Conservation (phyloP, 768 basidiomycete species). For the Suillus paluster region DNA sequence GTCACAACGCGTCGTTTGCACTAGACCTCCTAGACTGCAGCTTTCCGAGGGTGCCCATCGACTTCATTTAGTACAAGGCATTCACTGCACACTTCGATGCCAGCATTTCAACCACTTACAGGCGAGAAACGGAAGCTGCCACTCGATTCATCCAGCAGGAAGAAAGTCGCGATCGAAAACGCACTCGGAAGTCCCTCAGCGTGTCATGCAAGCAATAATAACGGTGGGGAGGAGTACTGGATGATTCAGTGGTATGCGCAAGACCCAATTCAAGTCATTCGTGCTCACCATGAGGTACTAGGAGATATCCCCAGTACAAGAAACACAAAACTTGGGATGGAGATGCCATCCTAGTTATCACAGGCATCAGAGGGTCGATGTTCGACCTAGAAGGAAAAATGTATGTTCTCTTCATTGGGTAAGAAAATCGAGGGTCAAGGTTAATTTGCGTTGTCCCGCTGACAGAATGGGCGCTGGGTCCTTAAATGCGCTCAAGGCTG, state of each 20-base stretch:
- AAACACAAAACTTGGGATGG: slow-evolving; percentile 95
- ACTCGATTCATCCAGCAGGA: slow-evolving; percentile 29
- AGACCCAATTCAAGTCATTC: neutral
- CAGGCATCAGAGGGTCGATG: slow-evolving; percentile 49
- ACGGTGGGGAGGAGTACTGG: slow-evolving; percentile 55
- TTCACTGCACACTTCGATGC: slow-evolving; percentile 18
- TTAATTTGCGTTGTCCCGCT: slow-evolving; percentile 1
- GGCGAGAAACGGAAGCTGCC: slow-evolving; percentile 37
- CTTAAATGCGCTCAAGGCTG: slow-evolving; percentile 41
- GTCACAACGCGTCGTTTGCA: neutral
- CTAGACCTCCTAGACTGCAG: too few species aligned
- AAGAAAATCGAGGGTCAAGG: neutral
- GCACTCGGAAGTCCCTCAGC: slow-evolving; percentile 11
- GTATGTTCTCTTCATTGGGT: slow-evolving; percentile 43
- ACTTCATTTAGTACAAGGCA: neutral
- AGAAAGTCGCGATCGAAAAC: slow-evolving; percentile 32
- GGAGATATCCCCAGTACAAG: slow-evolving; percentile 71
- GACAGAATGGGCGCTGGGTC: slow-evolving; percentile 59
- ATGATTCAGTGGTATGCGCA: slow-evolving; percentile 73
- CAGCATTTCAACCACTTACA: slow-evolving; percentile 18
- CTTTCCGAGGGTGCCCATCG: neutral
- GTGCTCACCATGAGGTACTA: slow-evolving; percentile 26
- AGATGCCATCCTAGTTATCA: slow-evolving; percentile 67
- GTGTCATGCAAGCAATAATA: slow-evolving; percentile 17
- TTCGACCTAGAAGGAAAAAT: slow-evolving; percentile 67